Base-by-base conservation (phyloP, 148 eudicot genomes). In the Camellia japonica region DNA sequence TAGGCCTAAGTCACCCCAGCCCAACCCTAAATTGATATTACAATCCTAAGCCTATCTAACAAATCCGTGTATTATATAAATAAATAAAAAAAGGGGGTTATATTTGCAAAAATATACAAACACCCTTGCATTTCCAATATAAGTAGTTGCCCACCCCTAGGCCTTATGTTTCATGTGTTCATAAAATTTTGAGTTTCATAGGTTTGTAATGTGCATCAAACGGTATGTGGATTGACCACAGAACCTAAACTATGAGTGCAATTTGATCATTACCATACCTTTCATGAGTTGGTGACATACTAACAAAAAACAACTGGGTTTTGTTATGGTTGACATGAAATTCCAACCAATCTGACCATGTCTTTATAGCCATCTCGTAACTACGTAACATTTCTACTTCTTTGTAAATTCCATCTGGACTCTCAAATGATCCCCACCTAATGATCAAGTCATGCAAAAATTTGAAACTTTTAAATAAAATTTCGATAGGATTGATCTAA, bases 301-400 rank as follows among this genome's bases (percentile, higher is more conserved):
- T 82, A 54, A 70, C 43, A 23, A 82, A 82, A 23, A 82, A 82
- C 49, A 82, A 54, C 44, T 54, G 54, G 20, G 84, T 82, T 43
- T 71, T 82, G 63, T 54, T 82, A 38, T 30, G 77, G 16, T 82
- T 10, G 18, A 82, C 47, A 55, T 77, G 84, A 77, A 78, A 42
- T 30, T 82, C 84, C 73, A 82, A 72, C 84, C 84, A 82, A 63
- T 82, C 78, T 8, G 84, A 73, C 84, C 81, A 82, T 6, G 84
- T 78, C 78, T 65, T 82, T 14, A 82, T 49, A 63, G 78, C 80
- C 80, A 82, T 62, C 66, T 82, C 81, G 38, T 71, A 82, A 58
- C 63, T 59, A 0, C 73, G 75, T 23, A 72, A 49, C 73, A 68
- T 81, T 70, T 76, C 70, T 0, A 78, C 51, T 71, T 77, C 81